Evolutionary conservation across 805 yeast species (phyloP), one percentile per base, ranked within the genome.

Genomic region (Metschnikowia gelsemii): DNA sequence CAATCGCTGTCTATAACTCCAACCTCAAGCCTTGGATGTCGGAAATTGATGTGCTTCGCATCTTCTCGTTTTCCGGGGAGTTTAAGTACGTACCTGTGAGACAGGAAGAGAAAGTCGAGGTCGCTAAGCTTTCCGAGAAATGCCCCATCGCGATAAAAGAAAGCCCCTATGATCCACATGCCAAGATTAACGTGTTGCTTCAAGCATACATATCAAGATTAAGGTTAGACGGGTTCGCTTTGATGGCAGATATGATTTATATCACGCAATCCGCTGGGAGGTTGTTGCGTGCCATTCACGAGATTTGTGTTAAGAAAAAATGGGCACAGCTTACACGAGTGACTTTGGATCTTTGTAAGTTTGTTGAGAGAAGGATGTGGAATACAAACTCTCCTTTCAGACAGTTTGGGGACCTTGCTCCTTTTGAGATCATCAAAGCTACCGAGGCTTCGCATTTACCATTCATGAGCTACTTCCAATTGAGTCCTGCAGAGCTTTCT

Each of bases 221-320:
- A 18, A 66, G 71, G 8, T 67, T 93, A 13, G 93, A 85, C 0
- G 98, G 98, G 0, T 87, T 87, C 66, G 96, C 97, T 0, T 64
- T 95, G 46, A 80, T 84, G 75, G 80, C 96, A 0, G 99, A 93
- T 66, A 88, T 90, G 96, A 73, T 87, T 3, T 93, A 87, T 58
- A 79, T 93, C 29, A 85, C 93, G 0, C 98, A 93, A 61, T 87
- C 95, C 29, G 97, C 96, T 1, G 91, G 95, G 3, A 75, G 99
- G 57, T 62, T 93, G 27, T 69, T 90, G 42, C 68, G 97, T 43
- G 97, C 98, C 0, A 75, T 95, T 48, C 80, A 76, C 58, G 96
- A 91, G 56, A 78, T 93, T 24, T 76, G 86, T 8, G 51, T 86
- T 33, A 70, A 73, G 39, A 85, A 82, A 50, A 73, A 75, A 8